Evolutionary conservation across 2,329 filamentous ascomycete genomes (phyloP).

Genomic region (Aspergillus aculeatinus): DNA sequence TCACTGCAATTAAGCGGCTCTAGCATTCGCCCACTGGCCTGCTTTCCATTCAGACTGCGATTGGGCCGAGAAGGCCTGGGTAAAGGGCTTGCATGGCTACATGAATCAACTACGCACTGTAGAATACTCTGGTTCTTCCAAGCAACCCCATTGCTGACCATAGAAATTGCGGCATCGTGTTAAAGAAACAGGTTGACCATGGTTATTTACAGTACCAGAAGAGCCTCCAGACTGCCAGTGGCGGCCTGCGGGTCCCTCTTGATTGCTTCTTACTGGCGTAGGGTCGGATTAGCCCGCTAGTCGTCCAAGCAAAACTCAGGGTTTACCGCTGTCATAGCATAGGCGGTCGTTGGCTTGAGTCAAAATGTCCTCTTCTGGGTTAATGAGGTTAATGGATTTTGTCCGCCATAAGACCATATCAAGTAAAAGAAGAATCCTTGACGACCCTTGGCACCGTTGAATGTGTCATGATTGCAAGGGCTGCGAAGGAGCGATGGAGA

Average conservation of each 20-base stretch:
- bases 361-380: background rate
- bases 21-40: too few relatives aligned
- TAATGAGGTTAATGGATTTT: too few relatives aligned
- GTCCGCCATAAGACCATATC: background rate
- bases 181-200: too few relatives aligned
- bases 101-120: too few relatives aligned
- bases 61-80: background rate
- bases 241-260: too few relatives aligned
- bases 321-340: slow-evolving; percentile 2
- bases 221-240: too few relatives aligned
- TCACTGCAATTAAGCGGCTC: background rate
- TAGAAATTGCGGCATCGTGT: too few relatives aligned
- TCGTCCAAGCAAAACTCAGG: background rate
- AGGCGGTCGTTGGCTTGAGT: background rate
- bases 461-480: too few relatives aligned
- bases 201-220: too few relatives aligned
- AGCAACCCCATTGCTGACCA: too few relatives aligned
- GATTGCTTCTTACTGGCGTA: background rate
- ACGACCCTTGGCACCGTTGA: background rate
- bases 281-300: background rate
- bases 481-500: background rate
- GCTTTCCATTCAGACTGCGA: too few relatives aligned
- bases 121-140: too few relatives aligned
- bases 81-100: background rate
- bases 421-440: background rate